Conservation (phyloP, 352 stramenopile species). For the Pythium plurisporium region DNA sequence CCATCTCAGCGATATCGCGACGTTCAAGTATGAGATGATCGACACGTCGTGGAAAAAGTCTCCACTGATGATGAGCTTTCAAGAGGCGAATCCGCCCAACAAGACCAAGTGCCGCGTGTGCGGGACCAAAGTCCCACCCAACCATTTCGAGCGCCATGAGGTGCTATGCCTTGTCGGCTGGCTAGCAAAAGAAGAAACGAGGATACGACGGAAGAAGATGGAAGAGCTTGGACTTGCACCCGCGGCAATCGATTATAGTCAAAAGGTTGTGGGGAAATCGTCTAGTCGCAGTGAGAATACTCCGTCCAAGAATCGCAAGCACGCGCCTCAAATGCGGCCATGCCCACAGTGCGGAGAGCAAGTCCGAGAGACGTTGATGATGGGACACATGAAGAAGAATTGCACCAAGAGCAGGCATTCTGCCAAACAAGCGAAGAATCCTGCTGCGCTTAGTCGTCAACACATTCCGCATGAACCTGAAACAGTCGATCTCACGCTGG, state of each 20-base stretch:
- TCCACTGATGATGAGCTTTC: slow-evolving; percentile 23
- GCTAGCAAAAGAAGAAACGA: slow-evolving; percentile 43
- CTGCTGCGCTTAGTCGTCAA: slow-evolving; percentile 34
- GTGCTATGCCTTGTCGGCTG: slow-evolving; percentile 56
- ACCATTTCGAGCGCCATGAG: slow-evolving; percentile 47
- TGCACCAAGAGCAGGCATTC: slow-evolving; percentile 27
- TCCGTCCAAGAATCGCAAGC: slow-evolving; percentile 26
- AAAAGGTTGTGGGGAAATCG: not conserved
- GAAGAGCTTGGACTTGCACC: slow-evolving; percentile 30
- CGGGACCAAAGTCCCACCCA: slow-evolving; percentile 34
- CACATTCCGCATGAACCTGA: slow-evolving; percentile 17
- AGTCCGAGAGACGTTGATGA: slow-evolving; percentile 61
- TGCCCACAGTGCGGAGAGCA: slow-evolving; percentile 67
- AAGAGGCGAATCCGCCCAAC: slow-evolving; percentile 20
- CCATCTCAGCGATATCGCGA: slow-evolving; percentile 61
- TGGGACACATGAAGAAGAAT: slow-evolving; percentile 58
- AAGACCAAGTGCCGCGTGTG: slow-evolving; percentile 62
- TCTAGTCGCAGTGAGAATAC: slow-evolving; percentile 4
- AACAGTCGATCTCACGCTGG: slow-evolving; percentile 21
- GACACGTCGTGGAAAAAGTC: slow-evolving; percentile 52
- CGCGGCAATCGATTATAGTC: slow-evolving; percentile 36
- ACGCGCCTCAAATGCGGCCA: slow-evolving; percentile 31
- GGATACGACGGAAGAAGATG: slow-evolving; percentile 35
- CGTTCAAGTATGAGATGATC: slow-evolving; percentile 58
- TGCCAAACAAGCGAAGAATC: slow-evolving; percentile 26